Evolutionary conservation across 2,329 filamentous ascomycete genomes (phyloP).

Genomic region (Alternaria incomplexa): DNA sequence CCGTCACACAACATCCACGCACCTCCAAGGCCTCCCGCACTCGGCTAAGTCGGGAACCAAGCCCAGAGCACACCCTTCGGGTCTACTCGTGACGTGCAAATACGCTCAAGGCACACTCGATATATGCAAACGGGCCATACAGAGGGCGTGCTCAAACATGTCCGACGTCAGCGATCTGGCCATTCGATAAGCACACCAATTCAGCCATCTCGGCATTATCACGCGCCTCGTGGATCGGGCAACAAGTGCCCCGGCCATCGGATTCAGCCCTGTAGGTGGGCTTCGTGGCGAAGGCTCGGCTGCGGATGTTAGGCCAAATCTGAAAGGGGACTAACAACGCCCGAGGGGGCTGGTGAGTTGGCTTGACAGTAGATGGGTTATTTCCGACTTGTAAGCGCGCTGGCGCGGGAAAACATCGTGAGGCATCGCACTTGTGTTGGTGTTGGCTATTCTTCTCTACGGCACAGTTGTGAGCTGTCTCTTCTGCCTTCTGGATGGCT

Average conservation of each 20-base stretch:
- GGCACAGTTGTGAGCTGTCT: not conserved
- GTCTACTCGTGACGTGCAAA: constrained; percentile 29
- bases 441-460: constrained; percentile 5
- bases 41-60: constrained; percentile 30
- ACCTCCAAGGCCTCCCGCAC: constrained; percentile 24
- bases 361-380: not conserved
- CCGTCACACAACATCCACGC: constrained; percentile 15
- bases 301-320: not conserved
- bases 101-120: constrained; percentile 23
- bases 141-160: constrained; percentile 3
- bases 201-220: constrained; percentile 11
- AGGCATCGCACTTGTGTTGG: not conserved
- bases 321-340: not conserved
- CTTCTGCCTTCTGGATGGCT: not conserved
- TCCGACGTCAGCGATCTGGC: constrained; percentile 22
- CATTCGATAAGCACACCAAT: not conserved
- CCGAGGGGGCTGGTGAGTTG: constrained; percentile 8
- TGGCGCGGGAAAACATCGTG: not conserved
- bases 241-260: not conserved
- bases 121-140: constrained; percentile 10
- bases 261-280: constrained; percentile 11
- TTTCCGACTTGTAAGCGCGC: constrained; percentile 6
- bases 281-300: constrained; percentile 15
- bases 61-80: constrained; percentile 4
- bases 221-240: constrained; percentile 11